phyloP scores from a whole-genome alignment of 768 basidiomycete genomes.

The Russula foetens region DNA sequence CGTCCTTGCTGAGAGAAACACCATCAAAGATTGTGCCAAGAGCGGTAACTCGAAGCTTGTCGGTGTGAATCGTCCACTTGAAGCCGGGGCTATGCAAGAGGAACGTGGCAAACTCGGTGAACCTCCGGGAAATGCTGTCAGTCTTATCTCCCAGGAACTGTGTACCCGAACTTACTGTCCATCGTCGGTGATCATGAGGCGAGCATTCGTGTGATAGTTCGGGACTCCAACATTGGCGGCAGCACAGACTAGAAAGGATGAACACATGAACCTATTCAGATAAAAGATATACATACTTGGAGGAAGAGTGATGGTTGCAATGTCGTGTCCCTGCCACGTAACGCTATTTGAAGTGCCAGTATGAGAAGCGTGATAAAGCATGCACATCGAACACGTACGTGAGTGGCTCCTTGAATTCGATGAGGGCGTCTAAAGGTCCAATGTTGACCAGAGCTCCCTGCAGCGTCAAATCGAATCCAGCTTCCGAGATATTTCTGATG shows the following conservation, averaged over 20 bases:
- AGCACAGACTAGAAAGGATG: constrained; percentile 43
- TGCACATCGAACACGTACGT: constrained; percentile 32
- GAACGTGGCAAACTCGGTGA: constrained; percentile 58
- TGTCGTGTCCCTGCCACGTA: constrained; percentile 52
- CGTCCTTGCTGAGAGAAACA: constrained; percentile 49
- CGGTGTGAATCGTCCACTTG: constrained; percentile 62
- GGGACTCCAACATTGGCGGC: constrained; percentile 61
- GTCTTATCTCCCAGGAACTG: background rate
- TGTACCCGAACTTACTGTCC: constrained; percentile 31
- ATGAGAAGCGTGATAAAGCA: background rate
- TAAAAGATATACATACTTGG: constrained; percentile 33
- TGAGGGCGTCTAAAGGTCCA: constrained; percentile 62
- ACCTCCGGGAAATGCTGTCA: constrained; percentile 28
- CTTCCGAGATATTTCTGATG: constrained; percentile 33
- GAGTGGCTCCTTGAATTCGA: constrained; percentile 57
- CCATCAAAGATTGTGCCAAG: constrained; percentile 64
- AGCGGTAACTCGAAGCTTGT: constrained; percentile 53
- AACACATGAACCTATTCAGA: background rate
- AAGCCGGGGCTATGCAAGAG: constrained; percentile 57
- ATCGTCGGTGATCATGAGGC: constrained; percentile 47
- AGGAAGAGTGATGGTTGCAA: constrained; percentile 57
- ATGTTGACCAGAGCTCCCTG: constrained; percentile 51
- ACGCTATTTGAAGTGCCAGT: constrained; percentile 33
- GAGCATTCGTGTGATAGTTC: constrained; percentile 45
- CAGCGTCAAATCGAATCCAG: constrained; percentile 55